Base-by-base conservation (phyloP, 345 rosid species). In the Linum lewisii region DNA sequence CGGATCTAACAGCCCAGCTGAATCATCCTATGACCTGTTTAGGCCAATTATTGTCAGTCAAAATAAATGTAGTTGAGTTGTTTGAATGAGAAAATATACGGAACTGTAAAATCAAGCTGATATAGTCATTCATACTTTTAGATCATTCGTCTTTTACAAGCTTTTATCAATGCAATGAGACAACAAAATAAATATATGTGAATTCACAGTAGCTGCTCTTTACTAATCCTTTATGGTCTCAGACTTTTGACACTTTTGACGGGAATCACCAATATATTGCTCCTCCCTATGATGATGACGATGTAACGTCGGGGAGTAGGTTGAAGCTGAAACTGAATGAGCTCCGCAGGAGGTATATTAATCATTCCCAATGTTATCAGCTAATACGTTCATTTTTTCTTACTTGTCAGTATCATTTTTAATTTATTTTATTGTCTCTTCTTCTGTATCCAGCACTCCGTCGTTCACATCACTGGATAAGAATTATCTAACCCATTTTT, bases 401-500 rank as follows among this genome's bases (percentile, higher is more conserved):
- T 50, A 24, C 21, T 53, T 42, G 0, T 22, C 15, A 5, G 6
- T 38, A 49, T 10, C 42, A 7, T 57, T 6, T 15, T 19, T 19
- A 5, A 7, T 15, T n/a, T n/a, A n/a, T n/a, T n/a, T n/a, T 4
- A 6, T 34, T 25, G 3, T 10, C 21, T 58, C 37, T 32, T 20
- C 13, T 24, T 14, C 14, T 47, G 51, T 24, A 26, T 32, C 9
- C 84, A 87, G 97, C n/a, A 72, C 90, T 0, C 82, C 89, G 23
- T 82, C 96, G 3, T 87, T 87, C 69, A 76, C 90, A 15, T 89
- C 85, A 65, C 67, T 81, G 63, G 96, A 87, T 64, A 87, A 63
- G 77, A 87, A 90, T 66, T 87, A 81, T 77, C 86, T 85, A 64
- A 84, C 96, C 49, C 96, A 1, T 84, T 88, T 70, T 88, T 88